phyloP scores from a whole-genome alignment of 2,329 filamentous ascomycete genomes.

The Coniochaeta pulveracea region DNA sequence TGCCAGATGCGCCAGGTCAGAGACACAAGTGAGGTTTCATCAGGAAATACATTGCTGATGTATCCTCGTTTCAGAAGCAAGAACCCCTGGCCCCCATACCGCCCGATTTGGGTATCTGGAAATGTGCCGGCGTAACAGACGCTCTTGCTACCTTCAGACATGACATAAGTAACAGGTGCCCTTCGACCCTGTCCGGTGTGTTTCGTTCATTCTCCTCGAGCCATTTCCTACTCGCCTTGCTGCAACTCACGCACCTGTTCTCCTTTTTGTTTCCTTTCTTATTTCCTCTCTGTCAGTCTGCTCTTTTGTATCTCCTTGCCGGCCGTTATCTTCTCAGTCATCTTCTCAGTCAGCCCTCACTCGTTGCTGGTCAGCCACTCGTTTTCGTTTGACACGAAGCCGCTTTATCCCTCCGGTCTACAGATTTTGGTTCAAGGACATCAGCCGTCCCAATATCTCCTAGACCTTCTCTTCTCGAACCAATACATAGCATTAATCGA shows the following conservation, averaged over 20 bases:
- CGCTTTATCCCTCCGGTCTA: conserved; percentile 3
- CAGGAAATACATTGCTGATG: conserved; percentile 18
- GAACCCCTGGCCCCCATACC: background rate
- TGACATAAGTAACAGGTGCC: conserved; percentile 16
- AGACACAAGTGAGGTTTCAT: conserved; percentile 44
- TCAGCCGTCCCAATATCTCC: background rate
- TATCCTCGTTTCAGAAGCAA: conserved; percentile 20
- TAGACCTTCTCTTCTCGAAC: background rate
- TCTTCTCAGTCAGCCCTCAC: conserved; percentile 3
- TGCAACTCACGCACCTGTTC: conserved; percentile 21
- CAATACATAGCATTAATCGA: conserved; percentile 14
- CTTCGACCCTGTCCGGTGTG: conserved; percentile 17
- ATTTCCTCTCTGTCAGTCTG: conserved; percentile 17
- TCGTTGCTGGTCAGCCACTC: conserved; percentile 20
- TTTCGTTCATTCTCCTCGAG: conserved; percentile 23
- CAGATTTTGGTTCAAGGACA: conserved; percentile 3
- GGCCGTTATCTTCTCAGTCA: conserved; percentile 9
- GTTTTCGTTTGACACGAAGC: conserved; percentile 35
- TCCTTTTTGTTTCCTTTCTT: conserved; percentile 30
- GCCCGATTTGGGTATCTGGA: too few species aligned
- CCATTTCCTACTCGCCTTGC: conserved; percentile 11
- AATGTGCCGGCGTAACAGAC: background rate
- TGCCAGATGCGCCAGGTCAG: conserved; percentile 29
- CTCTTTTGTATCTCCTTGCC: conserved; percentile 16
- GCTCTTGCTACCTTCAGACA: conserved; percentile 1